These are phyloP conservation scores for Capsicum baccatum DNA, from an alignment of 257 asterid genomes.

Conservation along the genomic window DNA sequence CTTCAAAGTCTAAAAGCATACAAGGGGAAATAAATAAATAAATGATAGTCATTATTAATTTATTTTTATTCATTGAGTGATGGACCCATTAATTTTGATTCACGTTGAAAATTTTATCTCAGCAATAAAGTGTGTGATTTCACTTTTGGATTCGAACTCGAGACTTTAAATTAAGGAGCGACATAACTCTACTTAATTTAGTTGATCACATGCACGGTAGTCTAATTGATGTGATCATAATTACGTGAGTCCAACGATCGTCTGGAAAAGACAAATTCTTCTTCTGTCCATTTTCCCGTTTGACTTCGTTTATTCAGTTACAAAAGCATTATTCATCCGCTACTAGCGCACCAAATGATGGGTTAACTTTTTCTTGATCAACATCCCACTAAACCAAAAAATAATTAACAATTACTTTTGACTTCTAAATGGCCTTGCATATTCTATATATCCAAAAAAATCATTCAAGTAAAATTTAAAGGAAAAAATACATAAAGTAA, in stretches of 20 bases:
- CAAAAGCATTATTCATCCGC: background rate
- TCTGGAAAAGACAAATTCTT: background rate
- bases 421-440: background rate
- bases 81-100: no score
- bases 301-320: background rate
- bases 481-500: background rate
- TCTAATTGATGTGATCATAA: background rate
- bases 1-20: no score
- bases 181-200: no score
- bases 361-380: slow-evolving; percentile 20
- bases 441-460: no score
- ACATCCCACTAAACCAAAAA: background rate
- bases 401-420: background rate
- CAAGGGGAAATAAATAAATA: no score
- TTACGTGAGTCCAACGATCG: background rate
- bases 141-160: no score
- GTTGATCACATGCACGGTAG: no score
- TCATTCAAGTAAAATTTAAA: background rate
- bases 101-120: no score
- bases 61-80: no score
- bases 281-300: background rate
- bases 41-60: no score
- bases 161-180: no score
- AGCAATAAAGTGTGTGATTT: no score
- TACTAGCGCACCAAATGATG: slow-evolving; percentile 1